Evolutionary conservation across 1,284 basidiomycete genomes (phyloP), one percentile per base, ranked within the genome.

Genomic region (Irpex rosettiformis): DNA sequence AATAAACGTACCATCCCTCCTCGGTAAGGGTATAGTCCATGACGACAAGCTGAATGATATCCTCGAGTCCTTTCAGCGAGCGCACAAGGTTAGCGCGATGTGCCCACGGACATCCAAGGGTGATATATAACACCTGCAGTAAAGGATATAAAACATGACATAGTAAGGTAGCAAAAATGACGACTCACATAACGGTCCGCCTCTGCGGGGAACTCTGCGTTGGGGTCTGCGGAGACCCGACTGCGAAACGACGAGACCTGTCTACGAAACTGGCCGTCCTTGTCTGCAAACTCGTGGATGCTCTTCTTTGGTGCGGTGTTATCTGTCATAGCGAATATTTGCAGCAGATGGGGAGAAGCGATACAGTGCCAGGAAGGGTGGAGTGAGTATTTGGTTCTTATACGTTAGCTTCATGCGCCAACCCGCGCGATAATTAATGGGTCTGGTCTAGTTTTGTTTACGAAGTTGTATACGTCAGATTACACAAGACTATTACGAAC

Each of bases 61-160:
- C 81, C 65, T 98, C 91, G 30, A 99, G 81, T 0, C 95, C 94
- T 74, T 98, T 98, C 65, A 99, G 81, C 72, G 93, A 85, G 65
- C 96, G 83, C 3, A 90, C 81, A 66, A 99, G 97, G 58, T 98
- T 77, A 1, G 94, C 82, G 63, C 96, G 83, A 54, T 94, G 94
- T 0, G 96, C 96, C 96, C 96, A 98, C 3, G 96, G 52, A 33
- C 29, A 30, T 10, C 54, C 54, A 13, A 30, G 18, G n/a, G 21
- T 55, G 18, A 55, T 30, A 29, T 28, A 22, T n/a, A 42, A 5
- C 56, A 48, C 55, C 40, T 24, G 13, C 22, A 22, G 45, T 8
- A 10, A 3, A 1, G 8, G 40, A 6, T 2, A 1, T 13, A 10
- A 24, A 56, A 75, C 87, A 77, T 21, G 11, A n/a, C 13, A 52